phyloP scores from a whole-genome alignment of 176 grass and related monocot genomes.

The maize (Zea mays) region DNA sequence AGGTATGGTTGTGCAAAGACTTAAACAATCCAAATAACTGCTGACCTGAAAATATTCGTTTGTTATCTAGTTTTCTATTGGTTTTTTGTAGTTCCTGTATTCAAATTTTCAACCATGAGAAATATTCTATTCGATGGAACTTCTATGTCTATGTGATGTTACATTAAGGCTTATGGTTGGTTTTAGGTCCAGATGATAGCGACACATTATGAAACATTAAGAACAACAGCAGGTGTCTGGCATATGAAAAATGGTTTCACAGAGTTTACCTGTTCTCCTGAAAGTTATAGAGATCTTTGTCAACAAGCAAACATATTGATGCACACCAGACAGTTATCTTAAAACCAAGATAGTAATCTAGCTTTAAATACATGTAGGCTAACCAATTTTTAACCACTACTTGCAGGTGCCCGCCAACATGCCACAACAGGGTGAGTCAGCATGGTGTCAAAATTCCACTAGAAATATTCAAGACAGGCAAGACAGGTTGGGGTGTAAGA shows the following conservation, averaged over 20 bases:
- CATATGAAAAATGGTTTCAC: background rate
- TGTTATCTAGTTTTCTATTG: slow-evolving; percentile 1
- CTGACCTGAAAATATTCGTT: background rate
- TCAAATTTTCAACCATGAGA: background rate
- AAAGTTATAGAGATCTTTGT: background rate
- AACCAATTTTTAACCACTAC: slow-evolving; percentile 14
- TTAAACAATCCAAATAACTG: background rate
- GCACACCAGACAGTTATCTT: background rate
- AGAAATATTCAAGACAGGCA: slow-evolving; percentile 66
- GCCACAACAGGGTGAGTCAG: slow-evolving; percentile 79
- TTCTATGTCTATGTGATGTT: background rate
- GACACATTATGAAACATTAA: slow-evolving; percentile 7
- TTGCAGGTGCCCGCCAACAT: slow-evolving; percentile 64
- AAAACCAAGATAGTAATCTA: background rate
- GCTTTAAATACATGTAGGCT: background rate
- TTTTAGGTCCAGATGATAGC: background rate
- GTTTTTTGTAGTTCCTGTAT: background rate
- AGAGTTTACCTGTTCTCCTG: slow-evolving; percentile 8
- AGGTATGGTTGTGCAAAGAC: slow-evolving; percentile 7
- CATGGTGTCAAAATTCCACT: slow-evolving; percentile 66
- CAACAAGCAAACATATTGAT: background rate
- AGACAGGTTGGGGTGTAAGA: slow-evolving; percentile 77
- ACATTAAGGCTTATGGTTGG: background rate
- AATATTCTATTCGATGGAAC: background rate
- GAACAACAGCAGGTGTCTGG: background rate